phyloP scores from a whole-genome alignment of 495 filamentous ascomycete species.

The Aspergillus ellipticus region DNA sequence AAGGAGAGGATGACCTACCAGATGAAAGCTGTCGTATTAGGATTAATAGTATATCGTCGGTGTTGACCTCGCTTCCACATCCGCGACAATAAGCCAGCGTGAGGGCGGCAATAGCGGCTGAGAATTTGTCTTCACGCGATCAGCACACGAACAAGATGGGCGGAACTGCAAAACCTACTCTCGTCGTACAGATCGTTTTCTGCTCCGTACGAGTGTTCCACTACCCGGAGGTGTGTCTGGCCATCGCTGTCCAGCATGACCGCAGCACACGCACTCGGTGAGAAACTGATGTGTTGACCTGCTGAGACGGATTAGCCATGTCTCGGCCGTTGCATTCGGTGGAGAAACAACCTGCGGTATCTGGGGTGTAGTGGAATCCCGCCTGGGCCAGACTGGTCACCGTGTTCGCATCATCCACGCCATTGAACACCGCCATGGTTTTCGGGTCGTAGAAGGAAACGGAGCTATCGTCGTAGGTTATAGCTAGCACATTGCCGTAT shows the following conservation, averaged over 20 bases:
- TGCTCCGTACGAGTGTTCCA: slow-evolving; percentile 51
- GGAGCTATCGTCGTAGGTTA: slow-evolving; percentile 72
- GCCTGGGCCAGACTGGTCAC: slow-evolving; percentile 68
- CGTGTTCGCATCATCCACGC: slow-evolving; percentile 55
- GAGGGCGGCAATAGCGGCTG: slow-evolving; percentile 54
- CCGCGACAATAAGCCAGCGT: slow-evolving; percentile 58
- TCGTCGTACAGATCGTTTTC: slow-evolving; percentile 38
- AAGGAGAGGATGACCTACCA: slow-evolving; percentile 36
- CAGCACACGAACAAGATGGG: slow-evolving; percentile 7
- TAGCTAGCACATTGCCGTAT: slow-evolving; percentile 61
- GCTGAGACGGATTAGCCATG: slow-evolving; percentile 1
- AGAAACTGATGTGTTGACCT: slow-evolving; percentile 68
- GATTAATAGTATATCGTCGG: slow-evolving; percentile 72
- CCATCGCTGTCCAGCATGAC: slow-evolving; percentile 63
- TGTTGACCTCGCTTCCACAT: slow-evolving; percentile 53
- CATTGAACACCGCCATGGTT: slow-evolving; percentile 61
- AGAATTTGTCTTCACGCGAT: slow-evolving; percentile 40
- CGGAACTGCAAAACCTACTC: slow-evolving; percentile 24
- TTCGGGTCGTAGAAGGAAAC: slow-evolving; percentile 71
- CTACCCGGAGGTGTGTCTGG: slow-evolving; percentile 56
- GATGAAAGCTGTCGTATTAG: slow-evolving; percentile 47
- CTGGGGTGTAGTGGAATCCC: slow-evolving; percentile 61
- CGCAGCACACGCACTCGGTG: slow-evolving; percentile 68
- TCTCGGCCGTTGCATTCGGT: background rate
- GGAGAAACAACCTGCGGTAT: slow-evolving; percentile 25